Conservation (phyloP, 1,284 basidiomycete species). For the Peniophora sp. region DNA sequence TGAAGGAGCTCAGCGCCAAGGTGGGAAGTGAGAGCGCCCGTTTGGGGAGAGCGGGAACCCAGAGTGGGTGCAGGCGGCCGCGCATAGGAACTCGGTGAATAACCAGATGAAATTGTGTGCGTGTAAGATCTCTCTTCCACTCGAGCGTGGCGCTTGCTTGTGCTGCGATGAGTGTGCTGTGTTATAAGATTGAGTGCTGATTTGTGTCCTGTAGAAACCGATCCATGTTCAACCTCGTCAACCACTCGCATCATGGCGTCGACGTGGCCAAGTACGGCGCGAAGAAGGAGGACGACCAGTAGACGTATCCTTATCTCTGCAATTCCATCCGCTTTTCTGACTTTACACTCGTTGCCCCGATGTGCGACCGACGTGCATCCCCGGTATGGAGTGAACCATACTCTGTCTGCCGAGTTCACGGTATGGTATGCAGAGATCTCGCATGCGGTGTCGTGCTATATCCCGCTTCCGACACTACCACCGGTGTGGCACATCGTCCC, state of each 20-base stretch:
- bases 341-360: no score
- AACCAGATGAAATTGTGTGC: conserved; percentile 87
- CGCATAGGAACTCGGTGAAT: conserved; percentile 88
- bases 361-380: no score
- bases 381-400: no score
- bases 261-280: conserved; percentile 76
- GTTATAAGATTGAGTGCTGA: conserved; percentile 4
- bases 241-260: conserved; percentile 82
- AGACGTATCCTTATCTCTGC: neutral
- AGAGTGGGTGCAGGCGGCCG: conserved; percentile 83
- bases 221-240: conserved; percentile 84
- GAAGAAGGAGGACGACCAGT: conserved; percentile 7
- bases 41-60: conserved; percentile 82
- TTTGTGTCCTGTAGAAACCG: conserved; percentile 7
- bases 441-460: no score
- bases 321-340: no score
- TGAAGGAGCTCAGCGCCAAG: conserved; percentile 67
- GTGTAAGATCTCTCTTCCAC: no score
- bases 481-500: no score
- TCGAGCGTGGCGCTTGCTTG: conserved; percentile 4
- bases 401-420: no score
- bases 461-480: no score
- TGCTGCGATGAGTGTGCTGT: conserved; percentile 45
- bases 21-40: conserved; percentile 71
- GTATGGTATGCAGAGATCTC: no score